A percentile compares a stretch with the other conserved stretches of the same genome.
Conservation (phyloP, 2,329 filamentous ascomycete species). For the Diaporthe amygdali region DNA sequence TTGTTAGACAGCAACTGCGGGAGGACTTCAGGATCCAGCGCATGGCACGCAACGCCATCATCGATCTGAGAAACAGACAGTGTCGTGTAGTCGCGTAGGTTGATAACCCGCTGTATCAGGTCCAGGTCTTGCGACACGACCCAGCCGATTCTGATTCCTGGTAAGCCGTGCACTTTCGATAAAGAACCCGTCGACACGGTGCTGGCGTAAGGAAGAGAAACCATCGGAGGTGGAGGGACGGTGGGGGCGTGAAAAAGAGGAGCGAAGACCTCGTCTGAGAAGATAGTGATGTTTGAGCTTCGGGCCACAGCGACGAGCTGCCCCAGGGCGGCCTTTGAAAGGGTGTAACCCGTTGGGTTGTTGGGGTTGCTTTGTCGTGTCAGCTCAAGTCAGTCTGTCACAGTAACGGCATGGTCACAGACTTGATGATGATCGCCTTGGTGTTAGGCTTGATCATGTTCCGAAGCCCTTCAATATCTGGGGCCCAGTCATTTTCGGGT, state of each 20-base stretch:
- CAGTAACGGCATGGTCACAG: background rate
- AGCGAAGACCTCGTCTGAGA: conserved; percentile 9
- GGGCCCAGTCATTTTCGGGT: background rate
- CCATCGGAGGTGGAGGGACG: background rate
- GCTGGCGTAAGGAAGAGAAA: background rate
- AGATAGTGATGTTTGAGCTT: background rate
- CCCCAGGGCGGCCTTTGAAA: background rate
- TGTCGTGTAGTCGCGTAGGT: background rate
- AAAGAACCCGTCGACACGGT: background rate
- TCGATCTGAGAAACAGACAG: conserved; percentile 3
- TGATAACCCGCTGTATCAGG: background rate
- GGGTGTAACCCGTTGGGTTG: background rate
- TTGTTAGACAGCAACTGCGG: background rate
- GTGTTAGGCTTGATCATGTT: conserved; percentile 5
- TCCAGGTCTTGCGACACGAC: conserved; percentile 61
- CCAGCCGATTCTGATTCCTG: conserved; percentile 96
- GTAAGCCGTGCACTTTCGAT: conserved; percentile 36
- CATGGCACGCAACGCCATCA: conserved; percentile 1
- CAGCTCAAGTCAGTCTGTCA: background rate
- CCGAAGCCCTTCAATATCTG: background rate
- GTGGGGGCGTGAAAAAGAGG: background rate
- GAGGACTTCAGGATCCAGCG: background rate
- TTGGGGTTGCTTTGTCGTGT: background rate
- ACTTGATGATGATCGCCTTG: conserved; percentile 11
- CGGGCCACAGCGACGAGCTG: background rate